Conservation (phyloP, 768 basidiomycete genomes). For the Holtermanniella nyarrowii region DNA sequence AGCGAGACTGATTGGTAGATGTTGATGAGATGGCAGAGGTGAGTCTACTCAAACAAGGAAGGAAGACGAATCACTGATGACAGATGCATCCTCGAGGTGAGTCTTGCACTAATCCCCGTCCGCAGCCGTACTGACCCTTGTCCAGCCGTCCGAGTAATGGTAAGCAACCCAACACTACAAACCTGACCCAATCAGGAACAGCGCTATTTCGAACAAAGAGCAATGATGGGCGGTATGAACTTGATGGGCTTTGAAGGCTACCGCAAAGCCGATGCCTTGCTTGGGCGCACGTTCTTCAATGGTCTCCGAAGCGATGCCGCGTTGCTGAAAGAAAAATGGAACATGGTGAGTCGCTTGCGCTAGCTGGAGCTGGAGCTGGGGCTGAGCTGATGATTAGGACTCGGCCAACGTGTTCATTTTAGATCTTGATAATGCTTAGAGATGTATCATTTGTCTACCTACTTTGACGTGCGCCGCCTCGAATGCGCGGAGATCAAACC, state of each 20-base stretch:
- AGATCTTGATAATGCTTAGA: slow-evolving; percentile 4
- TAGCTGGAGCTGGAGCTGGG: neutral
- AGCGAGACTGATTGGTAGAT: slow-evolving; percentile 11
- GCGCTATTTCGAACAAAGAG: slow-evolving; percentile 15
- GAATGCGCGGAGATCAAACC: too few relatives aligned
- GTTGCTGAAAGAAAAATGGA: slow-evolving; percentile 6
- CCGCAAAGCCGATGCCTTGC: slow-evolving; percentile 13
- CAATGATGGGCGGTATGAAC: slow-evolving; percentile 12
- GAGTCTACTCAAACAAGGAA: neutral
- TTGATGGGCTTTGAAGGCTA: slow-evolving; percentile 15
- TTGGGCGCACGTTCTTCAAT: slow-evolving; percentile 11
- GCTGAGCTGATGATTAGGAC: neutral
- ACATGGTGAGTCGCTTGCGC: neutral
- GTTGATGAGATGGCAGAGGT: slow-evolving; percentile 17
- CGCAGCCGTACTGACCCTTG: neutral
- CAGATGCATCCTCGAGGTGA: neutral
- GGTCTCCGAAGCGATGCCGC: slow-evolving; percentile 9
- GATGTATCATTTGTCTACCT: neutral
- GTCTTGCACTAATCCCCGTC: neutral
- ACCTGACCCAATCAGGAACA: slow-evolving; percentile 5
- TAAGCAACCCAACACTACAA: neutral
- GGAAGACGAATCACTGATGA: neutral
- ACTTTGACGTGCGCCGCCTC: too few relatives aligned
- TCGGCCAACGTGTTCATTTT: slow-evolving; percentile 1
- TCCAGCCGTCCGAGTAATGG: neutral